Conservation (phyloP, 2,329 filamentous ascomycete species). For the Zelopaecilomyces penicillatus region DNA sequence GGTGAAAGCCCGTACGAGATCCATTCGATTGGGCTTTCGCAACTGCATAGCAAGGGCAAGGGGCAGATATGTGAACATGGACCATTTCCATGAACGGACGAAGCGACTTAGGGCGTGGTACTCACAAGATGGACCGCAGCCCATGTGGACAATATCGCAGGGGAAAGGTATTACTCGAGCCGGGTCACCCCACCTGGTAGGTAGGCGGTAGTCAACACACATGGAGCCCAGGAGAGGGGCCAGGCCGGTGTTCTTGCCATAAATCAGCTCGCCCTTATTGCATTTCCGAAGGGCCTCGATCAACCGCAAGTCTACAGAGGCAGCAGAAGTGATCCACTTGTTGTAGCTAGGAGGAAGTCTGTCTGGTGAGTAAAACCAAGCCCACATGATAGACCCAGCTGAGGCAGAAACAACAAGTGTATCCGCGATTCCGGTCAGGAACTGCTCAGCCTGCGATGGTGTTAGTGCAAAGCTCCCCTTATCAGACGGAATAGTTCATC, state of each 20-base stretch:
- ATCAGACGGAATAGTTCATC: background rate
- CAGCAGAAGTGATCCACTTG: slow-evolving; percentile 73
- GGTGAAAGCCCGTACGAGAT: slow-evolving; percentile 43
- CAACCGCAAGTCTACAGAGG: slow-evolving; percentile 65
- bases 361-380: slow-evolving; percentile 72
- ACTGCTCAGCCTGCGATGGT: slow-evolving; percentile 20
- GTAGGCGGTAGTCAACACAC: slow-evolving; percentile 63
- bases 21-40: slow-evolving; percentile 34
- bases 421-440: slow-evolving; percentile 41
- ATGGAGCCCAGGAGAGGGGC: slow-evolving; percentile 60
- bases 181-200: slow-evolving; percentile 66
- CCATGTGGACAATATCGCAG: slow-evolving; percentile 80
- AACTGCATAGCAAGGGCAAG: slow-evolving; percentile 60
- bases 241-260: slow-evolving; percentile 66
- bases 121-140: slow-evolving; percentile 64
- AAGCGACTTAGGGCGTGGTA: slow-evolving; percentile 63
- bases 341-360: slow-evolving; percentile 66
- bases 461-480: too few species aligned
- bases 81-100: slow-evolving; percentile 60
- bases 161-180: slow-evolving; percentile 61
- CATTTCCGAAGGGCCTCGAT: slow-evolving; percentile 64
- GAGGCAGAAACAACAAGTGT: slow-evolving; percentile 64
- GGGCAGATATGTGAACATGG: slow-evolving; percentile 69
- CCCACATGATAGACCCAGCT: slow-evolving; percentile 75
- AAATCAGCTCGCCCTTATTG: slow-evolving; percentile 54